Evolutionary conservation across 345 rosid genomes (phyloP).

Genomic region (Salix caprea): DNA sequence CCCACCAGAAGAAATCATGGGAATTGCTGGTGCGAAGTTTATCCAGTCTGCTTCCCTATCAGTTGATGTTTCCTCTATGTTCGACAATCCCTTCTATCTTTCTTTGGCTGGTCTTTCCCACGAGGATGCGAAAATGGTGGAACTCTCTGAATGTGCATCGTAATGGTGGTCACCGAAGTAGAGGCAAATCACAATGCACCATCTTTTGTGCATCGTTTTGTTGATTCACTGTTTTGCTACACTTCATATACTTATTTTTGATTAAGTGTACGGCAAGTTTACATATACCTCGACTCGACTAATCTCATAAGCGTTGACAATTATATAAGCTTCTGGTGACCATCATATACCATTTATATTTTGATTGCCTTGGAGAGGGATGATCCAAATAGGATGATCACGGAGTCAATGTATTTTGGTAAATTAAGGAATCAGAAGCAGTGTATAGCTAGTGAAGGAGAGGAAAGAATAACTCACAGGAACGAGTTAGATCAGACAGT

Average conservation of each 20-base stretch:
- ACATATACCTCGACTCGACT: no score
- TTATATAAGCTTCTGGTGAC: no score
- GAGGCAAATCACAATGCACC: slow-evolving; percentile 49
- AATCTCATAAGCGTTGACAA: no score
- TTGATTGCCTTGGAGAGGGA: slow-evolving; percentile 20
- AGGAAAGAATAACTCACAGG: no score
- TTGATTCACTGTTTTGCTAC: slow-evolving; percentile 37
- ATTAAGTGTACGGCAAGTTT: no score
- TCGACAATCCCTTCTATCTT: slow-evolving; percentile 2
- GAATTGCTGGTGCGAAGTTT: slow-evolving; percentile 47
- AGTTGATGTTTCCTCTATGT: neutral
- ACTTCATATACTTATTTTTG: slow-evolving; percentile 5
- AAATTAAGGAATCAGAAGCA: slow-evolving; percentile 24
- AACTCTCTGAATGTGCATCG: slow-evolving; percentile 16
- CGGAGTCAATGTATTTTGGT: slow-evolving; percentile 19
- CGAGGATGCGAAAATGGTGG: slow-evolving; percentile 6
- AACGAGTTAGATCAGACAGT: no score
- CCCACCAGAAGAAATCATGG: slow-evolving; percentile 41
- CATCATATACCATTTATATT: slow-evolving; percentile 9
- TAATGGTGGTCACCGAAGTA: slow-evolving; percentile 26
- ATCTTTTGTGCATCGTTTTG: slow-evolving; percentile 35
- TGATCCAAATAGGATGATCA: neutral
- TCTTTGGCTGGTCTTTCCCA: neutral
- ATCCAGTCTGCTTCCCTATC: slow-evolving; percentile 20
- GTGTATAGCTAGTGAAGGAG: slow-evolving; percentile 4